Base-by-base conservation (phyloP, 768 basidiomycete species). In the Lepiota brunneoincarnata region DNA sequence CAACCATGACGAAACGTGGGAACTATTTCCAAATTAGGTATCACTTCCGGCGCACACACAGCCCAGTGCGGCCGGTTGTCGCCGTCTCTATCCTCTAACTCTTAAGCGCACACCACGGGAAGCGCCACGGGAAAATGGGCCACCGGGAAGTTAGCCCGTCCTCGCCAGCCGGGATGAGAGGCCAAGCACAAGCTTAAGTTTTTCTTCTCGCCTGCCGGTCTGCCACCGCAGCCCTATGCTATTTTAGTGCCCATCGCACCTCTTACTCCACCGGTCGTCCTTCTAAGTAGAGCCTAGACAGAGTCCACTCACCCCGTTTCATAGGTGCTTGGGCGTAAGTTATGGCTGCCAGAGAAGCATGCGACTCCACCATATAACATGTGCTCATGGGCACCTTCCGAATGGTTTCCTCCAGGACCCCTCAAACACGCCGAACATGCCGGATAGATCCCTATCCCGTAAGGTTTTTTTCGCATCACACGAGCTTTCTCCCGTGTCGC, bases 1-100 rank as follows among this genome's bases (percentile, higher is more conserved):
- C 52, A 51, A 51, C 40, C 50, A 43, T 38, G 35, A 26, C 35
- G 15, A 46, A 54, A 14, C 40, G 50, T 51, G 50, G 40, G 50
- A 51, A 54, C 5, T 17, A 9, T 7, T 4, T 6, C 52, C 43
- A 39, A 46, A 54, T 40, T 20, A 14, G 44, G 43, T 12, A 11
- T 4, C 26, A 17, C 9, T 37, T 50, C 49, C 49, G 3, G 0
- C 7, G 4, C 26, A 14, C 48, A 11, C 42, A 14, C 51, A n/a
- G 31, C 26, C 45, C 26, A 34, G 17, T 15, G 9, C 44, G 44
- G 51, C 23, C 51, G 44, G 43, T 17, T 37, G 26, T 45, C 51
- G 15, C 45, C 45, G 45, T 17, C 36, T 36, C 14, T 24, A 21
- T 6, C 51, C 36, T 6, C 18, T 7, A 14, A n/a, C n/a, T 18